These are phyloP conservation scores for Pseudopithomyces maydicus DNA, from an alignment of 2,329 filamentous ascomycete species.

Conservation along the genomic window DNA sequence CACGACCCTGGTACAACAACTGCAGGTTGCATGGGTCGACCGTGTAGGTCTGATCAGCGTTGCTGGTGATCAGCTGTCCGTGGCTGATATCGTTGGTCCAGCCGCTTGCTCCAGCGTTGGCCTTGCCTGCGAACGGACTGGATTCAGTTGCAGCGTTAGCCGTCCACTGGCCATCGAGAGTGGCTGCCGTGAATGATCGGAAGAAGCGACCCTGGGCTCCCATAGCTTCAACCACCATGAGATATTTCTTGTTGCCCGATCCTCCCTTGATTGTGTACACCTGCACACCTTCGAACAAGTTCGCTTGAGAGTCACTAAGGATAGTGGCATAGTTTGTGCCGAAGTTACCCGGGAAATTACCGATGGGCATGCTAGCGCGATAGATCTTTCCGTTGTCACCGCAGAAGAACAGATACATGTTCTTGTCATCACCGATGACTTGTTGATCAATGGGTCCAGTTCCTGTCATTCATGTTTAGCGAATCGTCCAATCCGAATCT, in stretches of 20 bases:
- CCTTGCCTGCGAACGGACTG: conserved; percentile 67
- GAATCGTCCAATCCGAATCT: no score
- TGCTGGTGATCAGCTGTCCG: conserved; percentile 64
- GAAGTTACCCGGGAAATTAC: conserved; percentile 66
- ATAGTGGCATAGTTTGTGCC: conserved; percentile 57
- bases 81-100: conserved; percentile 73
- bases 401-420: conserved; percentile 71
- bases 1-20: conserved; percentile 66
- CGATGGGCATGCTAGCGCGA: conserved; percentile 65
- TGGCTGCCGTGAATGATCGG: conserved; percentile 67
- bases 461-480: conserved; percentile 10
- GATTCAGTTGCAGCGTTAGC: conserved; percentile 60
- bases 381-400: conserved; percentile 72
- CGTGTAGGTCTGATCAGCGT: conserved; percentile 65
- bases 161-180: conserved; percentile 63
- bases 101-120: conserved; percentile 62
- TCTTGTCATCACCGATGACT: conserved; percentile 63
- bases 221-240: conserved; percentile 71
- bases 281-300: conserved; percentile 70
- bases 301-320: conserved; percentile 58
- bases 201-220: conserved; percentile 65
- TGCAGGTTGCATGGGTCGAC: conserved; percentile 69
- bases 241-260: conserved; percentile 55
- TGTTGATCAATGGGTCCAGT: conserved; percentile 68
- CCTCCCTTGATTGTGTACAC: conserved; percentile 64